These are phyloP conservation scores for Alternaria gansuensis DNA, from an alignment of 2,329 filamentous ascomycete species.

Conservation along the genomic window DNA sequence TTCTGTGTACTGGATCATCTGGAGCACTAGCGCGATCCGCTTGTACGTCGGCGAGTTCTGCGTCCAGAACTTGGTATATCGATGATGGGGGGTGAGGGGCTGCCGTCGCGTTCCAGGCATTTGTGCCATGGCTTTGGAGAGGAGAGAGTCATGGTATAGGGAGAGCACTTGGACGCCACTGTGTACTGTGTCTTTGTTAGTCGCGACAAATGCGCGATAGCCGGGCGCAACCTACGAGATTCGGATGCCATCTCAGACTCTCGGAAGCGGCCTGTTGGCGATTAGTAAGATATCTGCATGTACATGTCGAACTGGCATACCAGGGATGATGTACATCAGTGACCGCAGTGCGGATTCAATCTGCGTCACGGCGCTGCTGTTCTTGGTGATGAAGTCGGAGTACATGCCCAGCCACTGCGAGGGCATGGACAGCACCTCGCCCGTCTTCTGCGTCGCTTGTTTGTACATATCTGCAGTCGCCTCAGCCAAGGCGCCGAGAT, in stretches of 20 bases:
- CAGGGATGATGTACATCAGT: conserved; percentile 94
- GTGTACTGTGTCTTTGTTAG: conserved; percentile 65
- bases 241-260: conserved; percentile 96
- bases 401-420: conserved; percentile 76
- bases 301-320: conserved; percentile 54
- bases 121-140: conserved; percentile 70
- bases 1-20: conserved; percentile 94
- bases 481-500: conserved; percentile 27
- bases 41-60: conserved; percentile 74
- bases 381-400: conserved; percentile 92
- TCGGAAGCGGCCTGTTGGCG: conserved; percentile 73
- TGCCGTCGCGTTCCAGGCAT: conserved; percentile 63
- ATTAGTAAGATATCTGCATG: conserved; percentile 28
- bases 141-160: conserved; percentile 89
- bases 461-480: conserved; percentile 47
- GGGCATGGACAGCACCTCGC: conserved; percentile 65
- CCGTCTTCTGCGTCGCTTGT: conserved; percentile 53
- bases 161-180: conserved; percentile 89
- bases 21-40: conserved; percentile 80
- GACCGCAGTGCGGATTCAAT: conserved; percentile 93
- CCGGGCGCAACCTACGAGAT: conserved; percentile 64
- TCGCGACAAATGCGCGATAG: conserved; percentile 9
- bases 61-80: conserved; percentile 72
- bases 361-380: conserved; percentile 90
- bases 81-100: conserved; percentile 65